A percentile compares a stretch with the other conserved stretches of the same genome.
These are phyloP conservation scores for Hura crepitans DNA, from an alignment of 441 rosid genomes.

Conservation along the genomic window DNA sequence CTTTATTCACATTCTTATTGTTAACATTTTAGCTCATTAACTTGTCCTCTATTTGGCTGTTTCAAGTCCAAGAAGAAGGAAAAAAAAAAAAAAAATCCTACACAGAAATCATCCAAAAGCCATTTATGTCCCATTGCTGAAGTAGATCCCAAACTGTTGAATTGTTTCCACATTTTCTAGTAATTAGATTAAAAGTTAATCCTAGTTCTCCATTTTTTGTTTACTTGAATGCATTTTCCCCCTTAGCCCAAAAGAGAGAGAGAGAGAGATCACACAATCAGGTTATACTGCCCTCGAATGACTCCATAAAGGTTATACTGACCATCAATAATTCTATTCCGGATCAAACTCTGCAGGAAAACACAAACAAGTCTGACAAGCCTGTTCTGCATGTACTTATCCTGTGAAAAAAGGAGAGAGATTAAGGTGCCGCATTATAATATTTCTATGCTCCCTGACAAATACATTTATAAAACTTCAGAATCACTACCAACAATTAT, in stretches of 20 bases:
- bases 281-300: no score
- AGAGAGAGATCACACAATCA: no score
- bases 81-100: no score
- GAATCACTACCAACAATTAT: neutral
- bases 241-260: no score
- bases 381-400: slow-evolving; percentile 97
- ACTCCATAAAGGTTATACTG: slow-evolving; percentile 20
- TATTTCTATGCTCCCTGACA: neutral
- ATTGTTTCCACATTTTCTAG: neutral
- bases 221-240: neutral
- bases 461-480: neutral
- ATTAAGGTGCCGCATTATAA: neutral
- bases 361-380: slow-evolving; percentile 97
- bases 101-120: neutral
- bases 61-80: neutral
- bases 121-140: neutral
- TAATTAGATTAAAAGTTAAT: neutral
- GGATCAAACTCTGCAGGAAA: slow-evolving; percentile 88
- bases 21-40: neutral
- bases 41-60: neutral
- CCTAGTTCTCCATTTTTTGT: neutral
- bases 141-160: neutral
- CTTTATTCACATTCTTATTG: neutral
- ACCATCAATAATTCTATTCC: slow-evolving; percentile 90
- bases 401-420: slow-evolving; percentile 50